phyloP scores from a whole-genome alignment of 495 filamentous ascomycete genomes.

The Trypethelium eluteriae region DNA sequence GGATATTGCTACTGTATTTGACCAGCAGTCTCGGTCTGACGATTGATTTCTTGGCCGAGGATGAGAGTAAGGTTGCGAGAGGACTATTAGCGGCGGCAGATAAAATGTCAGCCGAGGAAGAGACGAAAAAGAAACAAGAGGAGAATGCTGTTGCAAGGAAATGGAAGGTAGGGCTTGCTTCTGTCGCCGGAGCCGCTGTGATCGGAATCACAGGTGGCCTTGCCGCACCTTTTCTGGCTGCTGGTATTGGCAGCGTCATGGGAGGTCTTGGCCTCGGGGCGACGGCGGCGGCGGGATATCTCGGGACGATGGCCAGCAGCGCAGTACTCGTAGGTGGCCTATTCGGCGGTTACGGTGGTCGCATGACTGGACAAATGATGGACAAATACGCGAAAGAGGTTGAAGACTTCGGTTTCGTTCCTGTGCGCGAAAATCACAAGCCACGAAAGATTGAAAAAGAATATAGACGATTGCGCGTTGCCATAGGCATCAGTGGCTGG shows the following conservation, averaged over 20 bases:
- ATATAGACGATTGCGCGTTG: slow-evolving; percentile 67
- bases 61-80: slow-evolving; percentile 49
- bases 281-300: slow-evolving; percentile 67
- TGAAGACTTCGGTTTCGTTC: slow-evolving; percentile 81
- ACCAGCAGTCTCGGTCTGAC: slow-evolving; percentile 30
- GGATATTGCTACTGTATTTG: slow-evolving; percentile 35
- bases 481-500: slow-evolving; percentile 79
- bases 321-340: slow-evolving; percentile 69
- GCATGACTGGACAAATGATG: slow-evolving; percentile 80
- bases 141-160: slow-evolving; percentile 56
- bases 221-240: slow-evolving; percentile 72
- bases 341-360: slow-evolving; percentile 82
- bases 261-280: slow-evolving; percentile 73
- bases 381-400: slow-evolving; percentile 81
- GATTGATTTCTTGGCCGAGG: slow-evolving; percentile 29
- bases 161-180: slow-evolving; percentile 78
- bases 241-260: slow-evolving; percentile 73
- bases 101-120: slow-evolving; percentile 59
- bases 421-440: slow-evolving; percentile 47
- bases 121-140: slow-evolving; percentile 59
- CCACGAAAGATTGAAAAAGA: slow-evolving; percentile 38
- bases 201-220: slow-evolving; percentile 78
- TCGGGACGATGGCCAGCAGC: slow-evolving; percentile 72
- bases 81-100: slow-evolving; percentile 66
- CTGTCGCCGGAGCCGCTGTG: slow-evolving; percentile 66